phyloP scores from a whole-genome alignment of 108 stramenopile genomes.

The Parietichytrium sp. region DNA sequence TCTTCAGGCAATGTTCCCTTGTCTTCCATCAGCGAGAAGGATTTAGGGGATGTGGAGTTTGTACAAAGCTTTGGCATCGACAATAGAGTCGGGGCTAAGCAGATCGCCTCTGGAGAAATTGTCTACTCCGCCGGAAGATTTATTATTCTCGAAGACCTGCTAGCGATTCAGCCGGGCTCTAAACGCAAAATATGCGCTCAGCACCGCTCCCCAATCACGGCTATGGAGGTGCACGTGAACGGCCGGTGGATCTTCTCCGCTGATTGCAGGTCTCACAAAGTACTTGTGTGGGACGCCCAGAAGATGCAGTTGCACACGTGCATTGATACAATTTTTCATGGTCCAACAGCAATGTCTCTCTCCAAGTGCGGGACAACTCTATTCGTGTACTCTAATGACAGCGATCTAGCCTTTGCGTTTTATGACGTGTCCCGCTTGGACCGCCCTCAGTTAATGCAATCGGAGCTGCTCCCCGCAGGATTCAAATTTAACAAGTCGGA shows the following conservation, averaged over 20 bases:
- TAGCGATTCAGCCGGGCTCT: not conserved
- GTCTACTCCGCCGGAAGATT: not conserved
- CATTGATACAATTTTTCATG: not conserved
- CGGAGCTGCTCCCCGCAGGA: not conserved
- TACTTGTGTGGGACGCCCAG: not conserved
- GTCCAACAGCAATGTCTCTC: not conserved
- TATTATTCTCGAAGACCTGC: not conserved
- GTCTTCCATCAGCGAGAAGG: too few species aligned
- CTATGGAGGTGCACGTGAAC: constrained; percentile 1
- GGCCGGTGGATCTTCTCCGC: not conserved
- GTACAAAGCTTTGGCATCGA: not conserved
- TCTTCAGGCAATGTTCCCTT: not conserved
- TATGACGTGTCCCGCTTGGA: not conserved
- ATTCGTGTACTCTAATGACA: not conserved
- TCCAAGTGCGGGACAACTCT: not conserved
- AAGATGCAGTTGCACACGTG: not conserved
- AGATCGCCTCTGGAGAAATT: not conserved
- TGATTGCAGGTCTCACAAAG: not conserved
- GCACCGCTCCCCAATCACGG: not conserved
- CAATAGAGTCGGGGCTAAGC: not conserved
- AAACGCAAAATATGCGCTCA: not conserved
- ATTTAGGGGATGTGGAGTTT: too few species aligned
- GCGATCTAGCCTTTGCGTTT: not conserved
- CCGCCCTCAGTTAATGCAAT: not conserved
- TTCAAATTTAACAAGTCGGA: not conserved